Evolutionary conservation across 148 eudicot genomes (phyloP), one percentile per base, ranked within the genome.

Genomic region (Vaccinium myrtillus): DNA sequence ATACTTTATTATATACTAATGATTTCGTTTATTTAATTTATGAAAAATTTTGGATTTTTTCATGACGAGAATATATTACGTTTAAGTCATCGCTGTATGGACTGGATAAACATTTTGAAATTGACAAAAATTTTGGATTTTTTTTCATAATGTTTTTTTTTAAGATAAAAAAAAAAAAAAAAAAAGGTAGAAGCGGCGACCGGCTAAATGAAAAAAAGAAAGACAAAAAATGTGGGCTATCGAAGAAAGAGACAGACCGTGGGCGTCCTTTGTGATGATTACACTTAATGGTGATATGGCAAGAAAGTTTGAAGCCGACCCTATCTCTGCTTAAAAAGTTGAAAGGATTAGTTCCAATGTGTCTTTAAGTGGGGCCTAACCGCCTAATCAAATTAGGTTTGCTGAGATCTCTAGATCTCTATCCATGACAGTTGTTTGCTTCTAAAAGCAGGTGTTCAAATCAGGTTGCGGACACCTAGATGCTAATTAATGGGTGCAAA

Each of bases 271-370:
- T 15, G 19, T 76, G 87, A 85, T 81, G 80, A 75, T 80, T 81
- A 59, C 51, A n/a, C 80, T 32, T 67, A 32, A 63, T n/a, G 71
- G 61, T 48, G 75, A 80, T 58, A 59, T n/a, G 61, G 50, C 81
- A 53, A 81, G 65, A 85, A 75, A 85, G 76, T 61, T 75, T n/a
- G 81, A 81, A 58, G 80, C 71, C 79, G 46, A 63, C 81, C 87
- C 43, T 14, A 81, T 59, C 61, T 71, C 8, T 51, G 67, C 78
- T 43, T 39, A 43, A 46, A 83, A 76, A 36, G 46, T 15, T 76
- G 70, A 83, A 36, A 56, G 76, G 85, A 75, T 83, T 43, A 67
- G 23, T 77, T 9, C 25, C 46, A 77, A 84, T 70, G 19, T 63
- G 23, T 25, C 73, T 11, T 11, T 23, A 23, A 67, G 73, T 12